These are phyloP conservation scores for Clathrus columnatus DNA, from an alignment of 768 basidiomycete genomes.

Conservation along the genomic window DNA sequence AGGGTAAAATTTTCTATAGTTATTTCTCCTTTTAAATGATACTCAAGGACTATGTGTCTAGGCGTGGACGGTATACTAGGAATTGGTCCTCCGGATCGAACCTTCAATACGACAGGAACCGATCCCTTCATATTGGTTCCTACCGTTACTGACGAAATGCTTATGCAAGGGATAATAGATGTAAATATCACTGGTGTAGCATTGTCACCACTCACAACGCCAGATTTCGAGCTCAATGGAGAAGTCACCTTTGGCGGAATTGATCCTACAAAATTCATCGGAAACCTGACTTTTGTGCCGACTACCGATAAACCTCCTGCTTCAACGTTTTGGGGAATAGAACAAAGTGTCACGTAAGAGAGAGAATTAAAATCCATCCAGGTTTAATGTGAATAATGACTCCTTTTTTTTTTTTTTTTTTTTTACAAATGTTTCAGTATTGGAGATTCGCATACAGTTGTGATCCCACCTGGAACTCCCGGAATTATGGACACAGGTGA, in stretches of 20 bases:
- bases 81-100: slow-evolving; percentile 27
- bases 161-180: slow-evolving; percentile 21
- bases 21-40: background rate
- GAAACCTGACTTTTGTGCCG: slow-evolving; percentile 7
- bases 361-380: slow-evolving; percentile 22
- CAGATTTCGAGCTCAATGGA: slow-evolving; percentile 15
- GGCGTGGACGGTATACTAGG: slow-evolving; percentile 32
- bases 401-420: too few relatives aligned
- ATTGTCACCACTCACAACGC: slow-evolving; percentile 20
- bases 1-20: background rate
- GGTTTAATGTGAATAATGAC: too few relatives aligned
- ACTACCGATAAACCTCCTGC: slow-evolving; percentile 18
- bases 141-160: slow-evolving; percentile 27
- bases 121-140: slow-evolving; percentile 19
- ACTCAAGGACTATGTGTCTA: background rate
- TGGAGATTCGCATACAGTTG: slow-evolving; percentile 23
- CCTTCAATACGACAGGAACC: slow-evolving; percentile 16
- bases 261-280: slow-evolving; percentile 11
- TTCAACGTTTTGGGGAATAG: slow-evolving; percentile 23
- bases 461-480: background rate
- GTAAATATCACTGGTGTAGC: slow-evolving; percentile 25
- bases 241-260: slow-evolving; percentile 23
- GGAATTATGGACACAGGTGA: slow-evolving; percentile 28
- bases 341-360: slow-evolving; percentile 24
- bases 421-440: background rate